Evolutionary conservation across 108 stramenopile species (phyloP).

Genomic region (Skeletonema tropicum): DNA sequence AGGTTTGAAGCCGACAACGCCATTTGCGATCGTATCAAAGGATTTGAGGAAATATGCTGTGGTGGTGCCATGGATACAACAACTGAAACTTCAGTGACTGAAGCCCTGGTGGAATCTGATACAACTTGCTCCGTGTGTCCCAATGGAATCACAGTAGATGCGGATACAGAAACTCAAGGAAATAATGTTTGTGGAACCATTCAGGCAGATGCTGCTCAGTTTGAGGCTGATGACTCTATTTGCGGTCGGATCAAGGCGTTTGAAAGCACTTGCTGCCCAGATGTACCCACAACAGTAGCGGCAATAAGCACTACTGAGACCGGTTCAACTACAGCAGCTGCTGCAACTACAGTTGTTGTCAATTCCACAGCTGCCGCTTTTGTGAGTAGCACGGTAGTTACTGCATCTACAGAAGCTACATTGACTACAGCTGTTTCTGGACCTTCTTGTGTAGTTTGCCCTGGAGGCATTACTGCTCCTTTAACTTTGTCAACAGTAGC

Average conservation of each 20-base stretch:
- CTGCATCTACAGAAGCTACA: no score
- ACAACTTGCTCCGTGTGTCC: no score
- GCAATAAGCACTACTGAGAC: not conserved
- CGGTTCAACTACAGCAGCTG: not conserved
- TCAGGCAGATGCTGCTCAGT: not conserved
- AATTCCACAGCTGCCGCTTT: not conserved
- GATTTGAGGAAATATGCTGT: not conserved
- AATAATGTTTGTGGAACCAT: not conserved
- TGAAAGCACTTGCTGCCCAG: conserved; percentile 1
- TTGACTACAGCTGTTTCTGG: no score
- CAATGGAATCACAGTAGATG: no score
- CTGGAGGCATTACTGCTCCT: no score
- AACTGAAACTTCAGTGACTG: no score
- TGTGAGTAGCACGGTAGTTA: no score
- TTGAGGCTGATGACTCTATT: not conserved
- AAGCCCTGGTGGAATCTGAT: no score
- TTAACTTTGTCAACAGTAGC: no score
- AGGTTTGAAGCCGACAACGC: not conserved
- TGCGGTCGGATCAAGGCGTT: not conserved
- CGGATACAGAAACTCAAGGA: no score
- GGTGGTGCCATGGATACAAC: no score
- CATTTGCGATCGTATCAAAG: not conserved
- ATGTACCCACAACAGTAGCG: not conserved
- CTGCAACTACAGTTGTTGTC: not conserved
- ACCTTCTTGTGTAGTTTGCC: no score